Evolutionary conservation across 148 eudicot species (phyloP).

Genomic region (Rhododendron henanense): DNA sequence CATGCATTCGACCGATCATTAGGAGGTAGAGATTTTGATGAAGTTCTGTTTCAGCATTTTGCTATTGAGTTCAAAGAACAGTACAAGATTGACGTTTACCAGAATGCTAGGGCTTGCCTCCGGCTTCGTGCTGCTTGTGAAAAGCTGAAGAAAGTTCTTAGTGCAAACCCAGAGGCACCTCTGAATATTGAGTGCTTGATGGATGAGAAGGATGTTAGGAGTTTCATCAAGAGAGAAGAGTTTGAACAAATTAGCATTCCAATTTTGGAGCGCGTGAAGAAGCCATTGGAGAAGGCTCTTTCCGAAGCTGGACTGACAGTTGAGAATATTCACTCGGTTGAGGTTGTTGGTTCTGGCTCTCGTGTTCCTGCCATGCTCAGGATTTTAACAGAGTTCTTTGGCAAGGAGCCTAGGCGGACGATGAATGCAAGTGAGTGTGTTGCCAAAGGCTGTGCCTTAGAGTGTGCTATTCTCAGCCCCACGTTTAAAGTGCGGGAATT

Average conservation of each 20-base stretch:
- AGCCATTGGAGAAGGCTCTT: slow-evolving; percentile 90
- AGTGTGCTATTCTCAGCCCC: slow-evolving; percentile 93
- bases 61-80: slow-evolving; percentile 78
- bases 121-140: slow-evolving; percentile 85
- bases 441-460: slow-evolving; percentile 83
- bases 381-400: slow-evolving; percentile 83
- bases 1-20: slow-evolving; percentile 81
- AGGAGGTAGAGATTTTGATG: slow-evolving; percentile 94
- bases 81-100: slow-evolving; percentile 77
- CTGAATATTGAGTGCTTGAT: slow-evolving; percentile 92
- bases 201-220: slow-evolving; percentile 94
- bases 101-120: slow-evolving; percentile 89
- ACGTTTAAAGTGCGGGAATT: slow-evolving; percentile 92
- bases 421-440: slow-evolving; percentile 99
- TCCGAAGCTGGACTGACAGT: slow-evolving; percentile 66
- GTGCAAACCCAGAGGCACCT: slow-evolving; percentile 95
- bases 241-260: slow-evolving; percentile 80
- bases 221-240: slow-evolving; percentile 81
- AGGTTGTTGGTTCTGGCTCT: slow-evolving; percentile 92
- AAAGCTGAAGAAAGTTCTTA: slow-evolving; percentile 83
- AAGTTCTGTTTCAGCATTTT: slow-evolving; percentile 79
- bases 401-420: slow-evolving; percentile 93
- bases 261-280: slow-evolving; percentile 83
- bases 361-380: slow-evolving; percentile 78
- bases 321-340: slow-evolving; percentile 75